Evolutionary conservation across 2,329 filamentous ascomycete species (phyloP), one percentile per base, ranked within the genome.

Genomic region (Xylariaceae sp.): DNA sequence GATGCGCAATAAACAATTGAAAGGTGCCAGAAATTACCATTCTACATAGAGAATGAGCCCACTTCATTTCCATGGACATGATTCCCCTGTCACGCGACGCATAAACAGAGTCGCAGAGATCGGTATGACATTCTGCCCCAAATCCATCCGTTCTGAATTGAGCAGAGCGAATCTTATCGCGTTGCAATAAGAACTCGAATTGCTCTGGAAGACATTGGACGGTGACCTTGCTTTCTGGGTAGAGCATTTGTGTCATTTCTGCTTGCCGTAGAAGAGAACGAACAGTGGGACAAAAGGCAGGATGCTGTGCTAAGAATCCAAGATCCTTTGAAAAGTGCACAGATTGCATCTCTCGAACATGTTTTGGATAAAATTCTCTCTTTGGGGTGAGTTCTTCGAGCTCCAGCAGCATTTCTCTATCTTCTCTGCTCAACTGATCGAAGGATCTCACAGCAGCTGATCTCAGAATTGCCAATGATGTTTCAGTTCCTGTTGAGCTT

Each of bases 371-470:
- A 45, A 67, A 80, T 0, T 32, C 14, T 23, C 74, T 59, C 2
- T 7, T 8, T 0, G 76, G 76, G 1, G 71, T 70, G 0, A 79
- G 55, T 0, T 42, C 12, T 0, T 70, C 64, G 22, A 79, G 68
- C 0, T 55, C n/a, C 0, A 29, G 3, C 0, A 79, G 57, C 1
- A 73, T 40, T 1, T 55, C 36, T 2, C 66, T 41, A 5, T 74
- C 63, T 0, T 64, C 62, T 0, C 47, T 19, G 3, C 59, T 58
- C 0, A 82, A 60, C 1, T 52, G 37, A 3, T 65, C 58, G 37
- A 75, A 74, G 0, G 79, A 83, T 16, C 62, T 56, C 0, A 79
- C 59, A 0, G 75, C 66, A 0, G 75, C 75, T 0, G 74, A 77
- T 0, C 47, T 35, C 1, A 83, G 56, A 1, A 79, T 75, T 0